Percentiles rank a stretch among this genome's conserved stretches.
phyloP scores from a whole-genome alignment of 2,329 filamentous ascomycete species.

The Botrytis fabae region DNA sequence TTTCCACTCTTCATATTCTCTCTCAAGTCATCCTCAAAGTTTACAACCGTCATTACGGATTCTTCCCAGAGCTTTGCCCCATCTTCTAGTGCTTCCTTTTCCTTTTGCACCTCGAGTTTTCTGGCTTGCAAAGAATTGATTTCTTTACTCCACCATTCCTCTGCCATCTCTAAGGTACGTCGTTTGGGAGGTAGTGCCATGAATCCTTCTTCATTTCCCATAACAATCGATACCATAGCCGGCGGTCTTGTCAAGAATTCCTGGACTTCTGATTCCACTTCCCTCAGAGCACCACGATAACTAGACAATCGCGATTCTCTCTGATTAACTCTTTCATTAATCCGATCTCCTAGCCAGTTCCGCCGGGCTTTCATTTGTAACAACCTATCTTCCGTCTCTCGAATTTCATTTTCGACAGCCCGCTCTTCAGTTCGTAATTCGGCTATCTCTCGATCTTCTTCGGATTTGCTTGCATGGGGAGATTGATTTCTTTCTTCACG shows the following conservation, averaged over 20 bases:
- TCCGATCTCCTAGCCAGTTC: slow-evolving; percentile 57
- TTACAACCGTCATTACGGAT: slow-evolving; percentile 57
- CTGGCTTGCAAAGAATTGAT: slow-evolving; percentile 55
- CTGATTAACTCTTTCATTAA: slow-evolving; percentile 63
- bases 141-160: slow-evolving; percentile 69
- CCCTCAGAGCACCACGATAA: slow-evolving; percentile 65
- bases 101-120: slow-evolving; percentile 57
- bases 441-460: slow-evolving; percentile 60
- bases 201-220: slow-evolving; percentile 47
- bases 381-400: slow-evolving; percentile 63
- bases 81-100: slow-evolving; percentile 65
- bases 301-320: slow-evolving; percentile 71
- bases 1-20: slow-evolving; percentile 50
- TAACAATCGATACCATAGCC: slow-evolving; percentile 31
- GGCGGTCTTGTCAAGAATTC: slow-evolving; percentile 60
- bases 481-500: slow-evolving; percentile 52
- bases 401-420: slow-evolving; percentile 61
- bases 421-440: slow-evolving; percentile 57
- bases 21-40: slow-evolving; percentile 66
- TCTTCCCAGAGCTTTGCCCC: slow-evolving; percentile 68
- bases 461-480: slow-evolving; percentile 45
- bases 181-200: slow-evolving; percentile 61
- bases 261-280: slow-evolving; percentile 63
- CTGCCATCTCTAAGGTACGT: slow-evolving; percentile 69
- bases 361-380: slow-evolving; percentile 60